Base-by-base conservation (phyloP, 108 stramenopile genomes). In the Aurantiochytrium sp. region DNA sequence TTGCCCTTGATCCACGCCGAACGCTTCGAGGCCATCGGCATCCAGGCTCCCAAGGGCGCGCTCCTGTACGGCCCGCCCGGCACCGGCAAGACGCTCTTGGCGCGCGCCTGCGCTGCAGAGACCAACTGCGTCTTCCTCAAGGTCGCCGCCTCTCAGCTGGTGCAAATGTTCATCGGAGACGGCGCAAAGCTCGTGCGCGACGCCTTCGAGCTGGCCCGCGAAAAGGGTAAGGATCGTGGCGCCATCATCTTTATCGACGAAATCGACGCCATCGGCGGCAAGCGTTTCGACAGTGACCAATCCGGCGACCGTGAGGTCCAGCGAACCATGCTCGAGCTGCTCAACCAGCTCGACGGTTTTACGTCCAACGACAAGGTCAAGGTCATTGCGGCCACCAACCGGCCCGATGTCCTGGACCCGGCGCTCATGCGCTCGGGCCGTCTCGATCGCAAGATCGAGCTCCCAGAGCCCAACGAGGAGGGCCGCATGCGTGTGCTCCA, bases 151-250 rank as follows among this genome's bases (percentile, higher is more conserved):
- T 98, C 99, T 10, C 98, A 98, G 87, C 91, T 99, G 54, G 99
- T 99, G 27, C 98, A 99, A 91, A 99, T 99, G 99, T 99, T 98
- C 90, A 99, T 99, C 87, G 99, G 99, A 21, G 99, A 99, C 87
- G 99, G 99, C 6, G 99, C 99, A 52, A 99, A 99, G 88, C 92
- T 99, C 19, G 97, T 99, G 86, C 95, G 99, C 37, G 99, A 99
- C 90, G 99, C 99, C 30, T 99, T 99, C 90, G 99, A 99, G 86
- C 89, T 98, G 45, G 97, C 97, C 68, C 96, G 96, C 89, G 96
- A 97, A 65, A 98, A 98, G 89, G 95, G 96, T 48, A 93, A 95
- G 85, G 91, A 92, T 17, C 87, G 87, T 22, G 89, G 96, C 41
- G 96, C 96, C 69, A 97, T 97, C 89, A 94, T 99, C 81, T 99